These are phyloP conservation scores for Magnaporthiopsis rhizophila DNA, from an alignment of 2,329 filamentous ascomycete species.

Conservation along the genomic window DNA sequence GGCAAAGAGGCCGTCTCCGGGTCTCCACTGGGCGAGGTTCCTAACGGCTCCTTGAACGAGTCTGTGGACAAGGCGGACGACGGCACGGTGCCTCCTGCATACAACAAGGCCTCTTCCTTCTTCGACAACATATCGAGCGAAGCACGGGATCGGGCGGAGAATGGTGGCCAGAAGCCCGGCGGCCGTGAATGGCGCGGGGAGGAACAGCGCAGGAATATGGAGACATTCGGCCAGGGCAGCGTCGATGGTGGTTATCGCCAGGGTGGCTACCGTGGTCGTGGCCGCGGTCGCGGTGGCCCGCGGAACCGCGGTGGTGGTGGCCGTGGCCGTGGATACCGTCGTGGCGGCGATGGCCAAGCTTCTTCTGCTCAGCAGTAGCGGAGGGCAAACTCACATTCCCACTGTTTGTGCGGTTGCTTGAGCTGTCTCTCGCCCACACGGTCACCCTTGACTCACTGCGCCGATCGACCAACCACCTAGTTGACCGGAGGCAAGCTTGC, in stretches of 20 bases:
- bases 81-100: constrained; percentile 41
- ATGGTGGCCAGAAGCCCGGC: constrained; percentile 57
- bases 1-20: constrained; percentile 83
- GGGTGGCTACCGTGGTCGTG: constrained; percentile 64
- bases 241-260: constrained; percentile 69
- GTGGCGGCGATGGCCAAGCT: constrained; percentile 10
- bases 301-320: constrained; percentile 37
- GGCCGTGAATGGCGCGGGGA: constrained; percentile 85
- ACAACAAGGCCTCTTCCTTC: constrained; percentile 86
- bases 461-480: too few relatives aligned
- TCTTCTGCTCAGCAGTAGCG: constrained; percentile 13
- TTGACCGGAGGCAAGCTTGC: not conserved
- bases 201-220: constrained; percentile 91
- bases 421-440: not conserved
- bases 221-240: constrained; percentile 95
- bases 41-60: constrained; percentile 20
- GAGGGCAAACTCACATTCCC: not conserved
- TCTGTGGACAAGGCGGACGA: not conserved
- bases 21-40: constrained; percentile 54
- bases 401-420: not conserved
- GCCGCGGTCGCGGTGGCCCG: constrained; percentile 58
- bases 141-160: constrained; percentile 77
- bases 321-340: constrained; percentile 17
- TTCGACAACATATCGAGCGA: constrained; percentile 99
- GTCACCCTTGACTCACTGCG: not conserved